phyloP scores from a whole-genome alignment of 495 filamentous ascomycete species.

The Choiromyces venosus region DNA sequence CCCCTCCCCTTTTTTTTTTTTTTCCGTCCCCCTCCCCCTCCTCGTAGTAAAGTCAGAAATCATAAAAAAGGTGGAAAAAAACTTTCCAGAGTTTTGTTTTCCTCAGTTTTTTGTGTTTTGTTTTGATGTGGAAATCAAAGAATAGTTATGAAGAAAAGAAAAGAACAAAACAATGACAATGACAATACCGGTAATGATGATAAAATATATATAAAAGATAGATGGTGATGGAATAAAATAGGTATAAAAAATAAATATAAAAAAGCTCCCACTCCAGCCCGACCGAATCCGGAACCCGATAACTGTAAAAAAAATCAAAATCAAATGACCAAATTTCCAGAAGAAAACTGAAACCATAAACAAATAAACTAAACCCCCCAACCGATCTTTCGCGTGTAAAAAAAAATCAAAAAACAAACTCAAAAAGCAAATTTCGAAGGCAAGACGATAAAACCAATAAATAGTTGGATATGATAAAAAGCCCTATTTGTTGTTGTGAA shows the following conservation, averaged over 20 bases:
- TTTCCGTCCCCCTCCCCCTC: too few relatives aligned
- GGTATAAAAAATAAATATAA: neutral
- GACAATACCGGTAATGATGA: neutral
- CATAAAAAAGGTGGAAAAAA: constrained; percentile 5
- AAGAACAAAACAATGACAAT: constrained; percentile 12
- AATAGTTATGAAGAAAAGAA: neutral
- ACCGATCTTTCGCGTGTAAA: constrained; percentile 1
- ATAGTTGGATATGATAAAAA: neutral
- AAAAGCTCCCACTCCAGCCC: neutral
- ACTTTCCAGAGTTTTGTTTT: constrained; percentile 5
- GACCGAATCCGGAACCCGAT: neutral
- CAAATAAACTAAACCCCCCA: constrained; percentile 1
- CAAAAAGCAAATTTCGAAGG: neutral
- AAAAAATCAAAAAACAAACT: neutral
- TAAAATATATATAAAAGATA: constrained; percentile 1
- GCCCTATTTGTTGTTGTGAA: neutral
- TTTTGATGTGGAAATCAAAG: constrained; percentile 9
- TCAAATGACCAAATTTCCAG: neutral
- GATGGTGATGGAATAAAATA: constrained; percentile 1
- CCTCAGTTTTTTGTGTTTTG: neutral
- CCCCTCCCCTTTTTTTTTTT: too few relatives aligned
- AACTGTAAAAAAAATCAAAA: neutral
- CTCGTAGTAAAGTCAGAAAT: neutral
- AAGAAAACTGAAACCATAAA: neutral
- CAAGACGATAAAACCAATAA: neutral